Evolutionary conservation across 2,329 filamentous ascomycete species (phyloP), one percentile per base, ranked within the genome.

Genomic region (Didymella glomerata): DNA sequence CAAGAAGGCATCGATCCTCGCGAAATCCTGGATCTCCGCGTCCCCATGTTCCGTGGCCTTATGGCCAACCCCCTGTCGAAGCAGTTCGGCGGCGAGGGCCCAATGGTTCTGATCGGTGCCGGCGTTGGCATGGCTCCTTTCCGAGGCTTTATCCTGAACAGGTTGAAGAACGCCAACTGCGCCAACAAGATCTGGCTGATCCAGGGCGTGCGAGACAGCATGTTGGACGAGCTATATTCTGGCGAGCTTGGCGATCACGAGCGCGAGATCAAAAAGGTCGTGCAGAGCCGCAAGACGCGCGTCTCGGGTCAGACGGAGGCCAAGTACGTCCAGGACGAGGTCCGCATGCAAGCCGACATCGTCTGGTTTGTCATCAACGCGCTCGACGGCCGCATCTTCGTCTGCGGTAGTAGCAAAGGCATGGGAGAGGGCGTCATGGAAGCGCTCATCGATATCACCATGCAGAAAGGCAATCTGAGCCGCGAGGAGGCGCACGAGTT

Each of bases 301-400:
- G 69, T 48, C 1, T 54, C 42, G 14, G 68, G 67, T 27, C 67
- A 73, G 52, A 60, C 59, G 2, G 90, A 93, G 68, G 91, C 92
- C 63, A 89, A 90, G 65, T 99, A 99, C 73, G 95, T 99, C 2
- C 95, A 99, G 75, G 95, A 99, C 71, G 95, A 98, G 78, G 94
- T 99, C 9, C 84, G 86, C 11, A 85, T 91, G 64, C 95, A 98
- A 76, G 92, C 93, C 1, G 95, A 98, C 73, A 85, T 98, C n/a
- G 94, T 98, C 16, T 99, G 95, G 95, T 96, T 92, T 77, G 93
- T 98, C 64, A 91, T 96, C 82, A 98, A 98, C 76, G 88, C 93
- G 2, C 84, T 98, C n/a, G 95, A 99, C 71, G 95, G 95, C 1
- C 88, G 95, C 51, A 88, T 98, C 51, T 99, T 99, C 75, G 95